Base-by-base conservation (phyloP, 2,329 filamentous ascomycete genomes). In the Fusarium sp. region DNA sequence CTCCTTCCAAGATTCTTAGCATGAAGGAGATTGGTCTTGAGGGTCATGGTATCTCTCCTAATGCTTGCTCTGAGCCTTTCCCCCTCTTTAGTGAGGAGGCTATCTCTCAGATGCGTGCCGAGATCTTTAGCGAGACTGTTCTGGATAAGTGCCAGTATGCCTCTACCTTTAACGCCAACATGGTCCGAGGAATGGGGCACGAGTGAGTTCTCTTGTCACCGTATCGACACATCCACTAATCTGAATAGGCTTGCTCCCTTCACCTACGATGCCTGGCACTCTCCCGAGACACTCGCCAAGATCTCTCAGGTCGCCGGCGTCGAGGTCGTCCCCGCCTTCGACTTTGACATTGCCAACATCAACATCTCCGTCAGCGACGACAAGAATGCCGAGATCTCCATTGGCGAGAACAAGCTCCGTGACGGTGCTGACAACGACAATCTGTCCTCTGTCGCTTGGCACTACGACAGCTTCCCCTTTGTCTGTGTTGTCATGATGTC, bases 301-400 rank as follows among this genome's bases (percentile, higher is more conserved):
- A 83, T 91, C 61, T 90, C 88, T 4, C 83, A 86, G 66, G 85
- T 90, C 56, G 88, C 89, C 24, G 88, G 89, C 10, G 83, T 91
- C 22, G 89, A 91, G 10, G 83, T 91, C 16, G 82, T 90, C 10
- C 88, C 87, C 0, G 84, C 83, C 9, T 85, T 89, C 77, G 86
- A 90, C 79, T 89, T 86, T 71, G 89, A 91, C 73, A 87, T 90
- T 67, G 87, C 85, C 22, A 87, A 90, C 73, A 86, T 89, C 80
- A 91, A 91, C 77, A 81, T 91, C 51, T 78, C 80, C 4, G 71
- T 80, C 6, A 75, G 78, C 40, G 77, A 78, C 2, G 77, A 75
- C 11, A 64, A 64, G 81, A 72, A 68, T 4, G 75, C 67, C 3
- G 68, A 68, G 49, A 70, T 75, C 17, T 70, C 71, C 8, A 64